Conservation (phyloP, 257 asterid genomes). For the Prunella vulgaris region DNA sequence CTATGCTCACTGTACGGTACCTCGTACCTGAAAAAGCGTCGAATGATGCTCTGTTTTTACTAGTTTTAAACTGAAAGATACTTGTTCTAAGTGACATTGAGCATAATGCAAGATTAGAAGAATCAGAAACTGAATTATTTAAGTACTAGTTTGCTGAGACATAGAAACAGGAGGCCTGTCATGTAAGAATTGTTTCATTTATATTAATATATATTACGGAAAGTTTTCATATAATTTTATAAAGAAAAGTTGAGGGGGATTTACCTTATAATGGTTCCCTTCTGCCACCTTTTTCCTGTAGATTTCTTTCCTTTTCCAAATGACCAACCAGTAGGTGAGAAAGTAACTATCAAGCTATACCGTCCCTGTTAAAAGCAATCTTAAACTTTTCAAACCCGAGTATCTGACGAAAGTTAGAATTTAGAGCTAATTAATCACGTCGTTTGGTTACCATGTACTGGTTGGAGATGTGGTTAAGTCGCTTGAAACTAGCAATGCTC, state of each 20-base stretch:
- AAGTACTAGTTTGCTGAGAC: too few relatives aligned
- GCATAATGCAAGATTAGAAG: neutral
- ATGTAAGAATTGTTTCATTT: neutral
- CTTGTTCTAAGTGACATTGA: neutral
- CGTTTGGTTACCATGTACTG: slow-evolving; percentile 58
- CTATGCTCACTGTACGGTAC: slow-evolving; percentile 95
- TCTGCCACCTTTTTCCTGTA: slow-evolving; percentile 84
- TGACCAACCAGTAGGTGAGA: slow-evolving; percentile 98
- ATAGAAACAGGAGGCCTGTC: too few relatives aligned
- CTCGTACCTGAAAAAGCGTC: slow-evolving; percentile 61
- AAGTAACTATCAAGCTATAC: slow-evolving; percentile 65
- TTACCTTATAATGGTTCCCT: slow-evolving; percentile 94
- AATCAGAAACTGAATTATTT: neutral
- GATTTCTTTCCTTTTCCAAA: slow-evolving; percentile 87
- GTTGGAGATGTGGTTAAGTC: slow-evolving; percentile 64
- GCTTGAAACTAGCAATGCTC: slow-evolving; percentile 78
- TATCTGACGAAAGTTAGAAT: neutral
- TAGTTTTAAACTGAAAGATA: too few relatives aligned
- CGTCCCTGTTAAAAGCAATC: slow-evolving; percentile 42
- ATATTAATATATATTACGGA: too few relatives aligned
- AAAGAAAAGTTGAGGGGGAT: neutral
- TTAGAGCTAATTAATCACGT: neutral
- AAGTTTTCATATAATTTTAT: too few relatives aligned
- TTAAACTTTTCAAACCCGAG: neutral
- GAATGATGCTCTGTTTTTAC: neutral